Base-by-base conservation (phyloP, 2,329 filamentous ascomycete species). In the Aspergillus fischeri region DNA sequence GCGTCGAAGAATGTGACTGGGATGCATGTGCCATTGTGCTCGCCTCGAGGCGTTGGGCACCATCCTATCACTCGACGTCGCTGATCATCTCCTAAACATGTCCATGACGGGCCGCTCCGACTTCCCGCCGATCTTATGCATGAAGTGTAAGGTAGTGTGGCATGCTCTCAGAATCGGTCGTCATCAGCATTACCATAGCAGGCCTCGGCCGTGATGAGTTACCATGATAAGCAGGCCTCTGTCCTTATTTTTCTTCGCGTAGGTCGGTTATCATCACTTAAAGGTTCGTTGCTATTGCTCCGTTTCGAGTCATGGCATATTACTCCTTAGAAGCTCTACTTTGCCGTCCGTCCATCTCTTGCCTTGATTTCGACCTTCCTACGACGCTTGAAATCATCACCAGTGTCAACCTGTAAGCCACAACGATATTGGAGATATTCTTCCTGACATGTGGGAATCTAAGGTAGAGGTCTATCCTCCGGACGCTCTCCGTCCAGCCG, bases 81-180 rank as follows among this genome's bases (percentile, higher is more conserved):
- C 60, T 65, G 63, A 57, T 62, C 62, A 58, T 62, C 61, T 62
- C 60, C 61, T 60, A 63, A 56, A 55, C 58, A 66, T 62, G 62
- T 65, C 64, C 60, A 67, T 58, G 63, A 66, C 67, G 65, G 66
- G 53, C 65, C 65, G 65, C 65, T 55, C 67, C 67, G 66, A 65
- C 64, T 67, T 47, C 65, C 66, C 65, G 65, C 62, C 63, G 66
- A 68, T 67, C 65, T 65, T 62, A 66, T 67, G 66, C 66, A 67
- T 61, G 61, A 67, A 55, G 62, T 59, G 60, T 63, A 45, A 51
- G 45, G 51, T 57, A 28, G 57, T 60, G 52, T 59, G 55, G 42
- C 52, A 56, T 58, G 51, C 52, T 38, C 54, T 44, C 38, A 50
- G 32, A 7, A 17, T 5, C 32, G 44, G 21, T 52, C 29, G 25